Evolutionary conservation across 2,329 filamentous ascomycete genomes (phyloP), one percentile per base, ranked within the genome.

Genomic region (Apiospora sp.): DNA sequence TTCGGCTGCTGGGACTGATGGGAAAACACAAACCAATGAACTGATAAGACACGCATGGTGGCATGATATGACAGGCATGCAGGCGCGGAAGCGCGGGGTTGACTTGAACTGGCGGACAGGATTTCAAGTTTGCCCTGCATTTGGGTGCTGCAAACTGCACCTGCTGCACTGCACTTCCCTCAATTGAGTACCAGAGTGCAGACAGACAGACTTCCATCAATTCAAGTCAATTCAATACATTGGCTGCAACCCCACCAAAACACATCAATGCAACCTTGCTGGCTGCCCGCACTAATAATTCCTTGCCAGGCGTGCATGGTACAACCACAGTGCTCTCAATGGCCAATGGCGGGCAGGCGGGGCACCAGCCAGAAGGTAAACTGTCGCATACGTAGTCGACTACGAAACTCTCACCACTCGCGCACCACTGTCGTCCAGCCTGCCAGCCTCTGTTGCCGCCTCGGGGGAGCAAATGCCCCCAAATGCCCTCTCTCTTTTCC

Each of bases 361-460:
- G 49, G 49, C 49, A 54, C 46, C 46, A 14, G 7, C n/a, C 6
- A 22, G 6, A 6, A 54, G 24, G 49, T 3, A 54, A 54, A 54
- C 12, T 30, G 49, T 54, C 54, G 54, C 54, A 37, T 61, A 61
- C 30, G 54, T 58, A 58, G 54, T 61, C 54, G 54, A 61, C 54
- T 61, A 61, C 54, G 54, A 61, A 61, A 22, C 54, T 34, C 54
- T 61, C 54, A 61, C 54, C 54, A 58, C 27, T 58, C 54, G 27
- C 54, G 5, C 27, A 22, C 54, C 27, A 58, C 51, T 24, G n/a
- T n/a, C 44, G 13, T 10, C 46, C 16, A 1, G 27, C 27, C 6
- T 8, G 5, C 46, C 46, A 48, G 19, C 46, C 46, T 48, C 16
- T 48, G 0, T n/a, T 49, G n/a, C 49, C 24, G n/a, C 49, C 24